These are phyloP conservation scores for Nemania sp. DNA, from an alignment of 2,329 filamentous ascomycete genomes.

Conservation along the genomic window DNA sequence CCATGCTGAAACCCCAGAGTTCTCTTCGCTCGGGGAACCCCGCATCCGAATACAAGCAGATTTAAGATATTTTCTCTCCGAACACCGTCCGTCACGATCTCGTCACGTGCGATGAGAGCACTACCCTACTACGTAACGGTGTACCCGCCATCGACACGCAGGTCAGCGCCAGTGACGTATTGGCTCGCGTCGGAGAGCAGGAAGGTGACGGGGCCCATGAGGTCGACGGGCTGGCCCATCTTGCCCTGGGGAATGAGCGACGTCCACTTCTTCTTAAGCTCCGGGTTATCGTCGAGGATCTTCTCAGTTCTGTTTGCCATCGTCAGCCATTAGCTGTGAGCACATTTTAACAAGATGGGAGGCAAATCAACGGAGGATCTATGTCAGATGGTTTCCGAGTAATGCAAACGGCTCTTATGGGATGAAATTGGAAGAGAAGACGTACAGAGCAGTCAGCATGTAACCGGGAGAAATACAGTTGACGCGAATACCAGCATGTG, in stretches of 20 bases:
- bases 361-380: not conserved
- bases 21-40: no score
- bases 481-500: slow-evolving; percentile 81
- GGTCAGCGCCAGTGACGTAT: slow-evolving; percentile 74
- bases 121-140: slow-evolving; percentile 66
- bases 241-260: slow-evolving; percentile 89
- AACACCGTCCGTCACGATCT: no score
- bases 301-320: slow-evolving; percentile 72
- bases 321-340: slow-evolving; percentile 16
- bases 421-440: slow-evolving; percentile 21
- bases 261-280: slow-evolving; percentile 87
- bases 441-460: slow-evolving; percentile 92
- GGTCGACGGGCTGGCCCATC: slow-evolving; percentile 88
- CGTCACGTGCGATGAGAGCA: no score
- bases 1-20: no score
- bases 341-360: not conserved
- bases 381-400: not conserved
- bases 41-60: no score
- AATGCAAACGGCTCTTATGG: not conserved
- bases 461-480: slow-evolving; percentile 96
- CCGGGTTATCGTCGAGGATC: slow-evolving; percentile 91
- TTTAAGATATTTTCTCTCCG: no score
- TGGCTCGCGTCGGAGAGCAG: slow-evolving; percentile 76
- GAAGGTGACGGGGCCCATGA: slow-evolving; percentile 92
- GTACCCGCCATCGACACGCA: slow-evolving; percentile 87